Percentiles rank a stretch among this genome's conserved stretches.
Evolutionary conservation across 2,329 filamentous ascomycete genomes (phyloP).

Genomic region (Alternaria longipes): DNA sequence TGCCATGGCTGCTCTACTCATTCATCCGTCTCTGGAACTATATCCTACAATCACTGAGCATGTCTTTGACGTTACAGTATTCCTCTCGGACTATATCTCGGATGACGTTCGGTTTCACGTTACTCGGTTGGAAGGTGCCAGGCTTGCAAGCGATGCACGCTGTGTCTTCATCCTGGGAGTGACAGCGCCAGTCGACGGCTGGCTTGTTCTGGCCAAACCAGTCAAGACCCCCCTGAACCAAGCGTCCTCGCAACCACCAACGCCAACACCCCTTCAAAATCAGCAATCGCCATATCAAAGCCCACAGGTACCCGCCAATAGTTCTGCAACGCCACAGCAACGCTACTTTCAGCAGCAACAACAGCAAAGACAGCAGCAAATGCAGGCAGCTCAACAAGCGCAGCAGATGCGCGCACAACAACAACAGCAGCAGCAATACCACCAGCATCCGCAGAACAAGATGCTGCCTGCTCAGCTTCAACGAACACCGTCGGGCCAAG

Average conservation of each 20-base stretch:
- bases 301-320: constrained; percentile 31
- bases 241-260: constrained; percentile 29
- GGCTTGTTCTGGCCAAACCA: constrained; percentile 54
- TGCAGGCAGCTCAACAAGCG: constrained; percentile 31
- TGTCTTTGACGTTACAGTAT: constrained; percentile 55
- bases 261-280: constrained; percentile 24
- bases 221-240: constrained; percentile 27
- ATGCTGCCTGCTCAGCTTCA: constrained; percentile 42
- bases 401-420: constrained; percentile 39
- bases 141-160: constrained; percentile 43
- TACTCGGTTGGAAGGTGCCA: constrained; percentile 37
- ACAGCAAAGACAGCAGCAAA: constrained; percentile 37
- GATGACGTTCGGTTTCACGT: constrained; percentile 51
- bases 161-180: constrained; percentile 54
- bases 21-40: constrained; percentile 49
- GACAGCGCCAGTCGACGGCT: constrained; percentile 48
- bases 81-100: constrained; percentile 54
- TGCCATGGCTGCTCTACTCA: constrained; percentile 51
- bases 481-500: constrained; percentile 35
- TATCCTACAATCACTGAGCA: constrained; percentile 51
- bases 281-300: constrained; percentile 29
- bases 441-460: constrained; percentile 42
- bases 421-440: constrained; percentile 33
- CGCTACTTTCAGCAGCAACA: constrained; percentile 41
- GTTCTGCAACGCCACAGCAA: constrained; percentile 33